Percentiles rank a stretch among this genome's conserved stretches.
Conservation (phyloP, 306 rosid species). For the Lagenaria siceraria region DNA sequence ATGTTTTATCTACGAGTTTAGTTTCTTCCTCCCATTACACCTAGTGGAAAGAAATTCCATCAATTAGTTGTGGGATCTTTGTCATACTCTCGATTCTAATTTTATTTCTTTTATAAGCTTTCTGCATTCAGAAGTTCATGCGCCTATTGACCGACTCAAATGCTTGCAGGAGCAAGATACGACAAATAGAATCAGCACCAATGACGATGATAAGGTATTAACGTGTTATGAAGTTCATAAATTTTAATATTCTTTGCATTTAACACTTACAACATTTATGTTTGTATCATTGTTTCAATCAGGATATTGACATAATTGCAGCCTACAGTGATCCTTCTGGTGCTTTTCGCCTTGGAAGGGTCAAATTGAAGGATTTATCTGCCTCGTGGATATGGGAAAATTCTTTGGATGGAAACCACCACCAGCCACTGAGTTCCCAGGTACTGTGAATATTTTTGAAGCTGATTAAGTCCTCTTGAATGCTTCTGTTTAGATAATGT, state of each 20-base stretch:
- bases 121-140: neutral
- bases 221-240: neutral
- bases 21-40: neutral
- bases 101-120: neutral
- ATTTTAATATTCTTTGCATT: slow-evolving; percentile 7
- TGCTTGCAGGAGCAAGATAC: slow-evolving; percentile 38
- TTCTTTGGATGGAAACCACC: slow-evolving; percentile 34
- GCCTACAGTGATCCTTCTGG: slow-evolving; percentile 64
- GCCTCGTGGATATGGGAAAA: slow-evolving; percentile 91
- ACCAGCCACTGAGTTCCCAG: slow-evolving; percentile 40
- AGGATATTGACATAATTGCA: slow-evolving; percentile 82
- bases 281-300: slow-evolving; percentile 18
- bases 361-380: slow-evolving; percentile 67
- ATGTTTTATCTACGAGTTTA: neutral
- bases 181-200: slow-evolving; percentile 19
- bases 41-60: neutral
- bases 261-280: slow-evolving; percentile 15
- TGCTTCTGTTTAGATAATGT: neutral
- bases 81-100: neutral
- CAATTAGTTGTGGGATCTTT: neutral
- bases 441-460: slow-evolving; percentile 22
- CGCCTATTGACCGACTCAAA: slow-evolving; percentile 10
- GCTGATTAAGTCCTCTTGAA: neutral
- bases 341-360: slow-evolving; percentile 48
- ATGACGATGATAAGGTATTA: slow-evolving; percentile 59